Percentiles rank a stretch among this genome's conserved stretches.
Conservation (phyloP, 1,284 basidiomycete species). For the Marasmius oreades region DNA sequence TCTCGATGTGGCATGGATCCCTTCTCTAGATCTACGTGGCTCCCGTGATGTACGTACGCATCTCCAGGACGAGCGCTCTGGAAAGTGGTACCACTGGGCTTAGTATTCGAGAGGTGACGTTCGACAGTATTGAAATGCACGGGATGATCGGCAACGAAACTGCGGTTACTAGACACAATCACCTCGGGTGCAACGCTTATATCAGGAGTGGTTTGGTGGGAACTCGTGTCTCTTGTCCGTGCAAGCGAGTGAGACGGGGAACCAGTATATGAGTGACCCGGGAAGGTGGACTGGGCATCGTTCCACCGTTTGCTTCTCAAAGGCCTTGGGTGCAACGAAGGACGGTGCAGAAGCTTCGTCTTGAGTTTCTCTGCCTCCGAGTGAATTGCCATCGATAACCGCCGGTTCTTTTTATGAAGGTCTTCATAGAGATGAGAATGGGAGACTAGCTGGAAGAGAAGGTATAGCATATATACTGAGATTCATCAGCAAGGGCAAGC, state of each 20-base stretch:
- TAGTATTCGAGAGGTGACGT: no score
- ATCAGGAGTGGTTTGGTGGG: no score
- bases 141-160: no score
- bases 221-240: no score
- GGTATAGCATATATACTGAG: conserved; percentile 69
- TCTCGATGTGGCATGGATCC: conserved; percentile 14
- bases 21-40: conserved; percentile 1
- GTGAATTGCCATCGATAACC: conserved; percentile 25
- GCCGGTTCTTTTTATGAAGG: conserved; percentile 39
- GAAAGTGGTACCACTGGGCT: no score
- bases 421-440: conserved; percentile 80
- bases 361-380: background rate
- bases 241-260: no score
- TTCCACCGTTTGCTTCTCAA: background rate
- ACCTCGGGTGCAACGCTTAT: no score
- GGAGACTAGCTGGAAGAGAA: conserved; percentile 86
- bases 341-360: background rate
- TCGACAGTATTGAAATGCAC: no score
- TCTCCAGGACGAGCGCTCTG: no score
- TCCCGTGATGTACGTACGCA: background rate
- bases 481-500: background rate
- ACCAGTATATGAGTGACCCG: no score
- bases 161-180: no score
- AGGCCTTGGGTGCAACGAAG: background rate
- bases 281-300: background rate